These are phyloP conservation scores for Pseudocercospora fijiensis DNA, from an alignment of 2,329 filamentous ascomycete species.

Conservation along the genomic window DNA sequence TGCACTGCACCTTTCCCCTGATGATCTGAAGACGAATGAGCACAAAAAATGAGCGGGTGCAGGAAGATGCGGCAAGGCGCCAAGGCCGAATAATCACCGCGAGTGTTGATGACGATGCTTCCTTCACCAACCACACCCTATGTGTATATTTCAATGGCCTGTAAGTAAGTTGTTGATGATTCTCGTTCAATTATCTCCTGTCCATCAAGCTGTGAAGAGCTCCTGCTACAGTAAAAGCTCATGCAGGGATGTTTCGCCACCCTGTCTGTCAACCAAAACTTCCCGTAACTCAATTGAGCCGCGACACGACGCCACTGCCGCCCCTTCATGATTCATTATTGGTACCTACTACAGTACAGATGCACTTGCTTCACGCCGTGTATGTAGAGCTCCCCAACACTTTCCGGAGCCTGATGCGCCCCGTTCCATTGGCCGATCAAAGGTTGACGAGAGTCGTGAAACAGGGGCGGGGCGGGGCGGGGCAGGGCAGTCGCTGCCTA, in stretches of 20 bases:
- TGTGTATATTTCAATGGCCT: no score
- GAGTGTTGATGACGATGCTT: no score
- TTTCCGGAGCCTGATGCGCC: not conserved
- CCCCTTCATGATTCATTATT: no score
- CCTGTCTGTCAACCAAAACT: not conserved
- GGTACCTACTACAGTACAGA: no score
- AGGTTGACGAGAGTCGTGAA: not conserved
- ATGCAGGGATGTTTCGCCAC: not conserved
- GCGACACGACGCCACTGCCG: slow-evolving; percentile 1
- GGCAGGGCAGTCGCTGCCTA: no score
- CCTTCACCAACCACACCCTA: no score
- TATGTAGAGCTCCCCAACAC: not conserved
- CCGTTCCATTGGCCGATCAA: not conserved
- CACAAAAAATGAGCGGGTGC: not conserved
- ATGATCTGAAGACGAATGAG: not conserved
- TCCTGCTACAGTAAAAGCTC: not conserved
- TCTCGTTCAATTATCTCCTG: no score
- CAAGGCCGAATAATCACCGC: not conserved
- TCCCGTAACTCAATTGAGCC: not conserved
- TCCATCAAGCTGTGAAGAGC: not conserved
- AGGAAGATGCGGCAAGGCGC: not conserved
- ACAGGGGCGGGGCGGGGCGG: no score
- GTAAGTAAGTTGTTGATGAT: not conserved
- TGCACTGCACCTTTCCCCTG: not conserved
- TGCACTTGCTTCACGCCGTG: not conserved